Percentiles rank a stretch among this genome's conserved stretches.
These are phyloP conservation scores for Ceratonia siliqua DNA, from an alignment of 306 rosid genomes.

Conservation along the genomic window DNA sequence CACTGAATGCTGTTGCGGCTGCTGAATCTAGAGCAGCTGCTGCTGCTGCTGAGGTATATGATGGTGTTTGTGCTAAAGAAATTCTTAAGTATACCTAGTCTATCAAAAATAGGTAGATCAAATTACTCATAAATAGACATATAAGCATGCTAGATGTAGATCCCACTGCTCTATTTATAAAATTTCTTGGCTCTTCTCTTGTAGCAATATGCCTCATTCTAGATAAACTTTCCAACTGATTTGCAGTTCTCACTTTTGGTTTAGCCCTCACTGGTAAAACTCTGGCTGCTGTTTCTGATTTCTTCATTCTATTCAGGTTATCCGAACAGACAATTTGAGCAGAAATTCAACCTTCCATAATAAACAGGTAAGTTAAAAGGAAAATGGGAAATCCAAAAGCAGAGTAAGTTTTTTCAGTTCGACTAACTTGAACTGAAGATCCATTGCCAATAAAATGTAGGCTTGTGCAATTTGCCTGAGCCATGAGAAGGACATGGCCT, in stretches of 20 bases:
- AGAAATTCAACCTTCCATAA: slow-evolving; percentile 19
- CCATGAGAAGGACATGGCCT: slow-evolving; percentile 42
- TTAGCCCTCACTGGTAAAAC: background rate
- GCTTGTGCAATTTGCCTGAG: slow-evolving; percentile 37
- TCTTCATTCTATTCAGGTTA: slow-evolving; percentile 10
- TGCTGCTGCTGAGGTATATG: slow-evolving; percentile 29
- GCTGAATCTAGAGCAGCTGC: slow-evolving; percentile 1
- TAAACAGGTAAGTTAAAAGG: slow-evolving; percentile 25
- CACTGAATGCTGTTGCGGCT: background rate
- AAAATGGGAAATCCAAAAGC: background rate
- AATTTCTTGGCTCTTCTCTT: background rate
- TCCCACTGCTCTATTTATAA: no score
- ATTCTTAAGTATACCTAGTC: no score
- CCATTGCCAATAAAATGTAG: slow-evolving; percentile 15
- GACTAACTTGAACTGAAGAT: background rate
- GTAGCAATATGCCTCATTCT: background rate
- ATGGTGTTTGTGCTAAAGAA: background rate
- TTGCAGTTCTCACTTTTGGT: background rate
- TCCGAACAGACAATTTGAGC: slow-evolving; percentile 30
- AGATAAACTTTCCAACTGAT: background rate
- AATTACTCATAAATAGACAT: no score
- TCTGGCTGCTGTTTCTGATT: background rate
- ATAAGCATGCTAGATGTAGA: no score
- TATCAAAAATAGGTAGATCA: no score
- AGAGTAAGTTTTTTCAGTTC: background rate